Evolutionary conservation across 805 yeast species (phyloP), one percentile per base, ranked within the genome.

Genomic region (Scheffersomyces lignosus): DNA sequence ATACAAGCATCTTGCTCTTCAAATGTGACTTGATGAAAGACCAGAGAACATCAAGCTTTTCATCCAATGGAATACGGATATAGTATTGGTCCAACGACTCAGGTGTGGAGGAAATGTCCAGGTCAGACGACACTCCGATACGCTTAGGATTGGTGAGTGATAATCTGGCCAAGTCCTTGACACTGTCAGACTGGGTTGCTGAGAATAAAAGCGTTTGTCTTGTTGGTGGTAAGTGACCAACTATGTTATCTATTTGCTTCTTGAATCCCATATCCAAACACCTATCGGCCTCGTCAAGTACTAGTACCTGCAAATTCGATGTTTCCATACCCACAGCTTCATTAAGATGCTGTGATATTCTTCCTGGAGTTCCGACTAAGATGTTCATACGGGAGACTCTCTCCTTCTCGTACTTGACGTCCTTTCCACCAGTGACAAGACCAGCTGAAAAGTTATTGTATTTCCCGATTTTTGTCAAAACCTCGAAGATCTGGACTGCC

Each of bases 201-300:
- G 95, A 84, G 49, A 86, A 90, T 32, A 89, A 62, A 33, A 89
- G 58, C 0, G 96, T 88, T 56, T 90, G 96, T 56, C 96, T 75
- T 3, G 81, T 73, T 8, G 83, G 78, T 1, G 96, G 95, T 42
- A 89, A 65, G 56, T 84, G 87, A 31, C 78, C 76, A 18, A 89
- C 64, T 36, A 89, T 89, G 20, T 83, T 83, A 56, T 90, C 96
- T 43, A 89, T 63, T 29, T 93, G 84, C 49, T 78, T 78, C 55
- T 81, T 81, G 71, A 89, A 89, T 5, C 96, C 96, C 95, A 90
- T 87, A 62, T 89, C 97, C 50, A 89, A 66, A 51, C 93, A 87
- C 48, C 96, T 70, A 56, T 89, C 97, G 0, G 96, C 96, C 60
- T 89, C 97, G 60, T 89, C 97, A 35, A 89, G 62, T 2, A 89